Conservation (phyloP, 306 rosid genomes). For the Cucurbita argyrosperma region DNA sequence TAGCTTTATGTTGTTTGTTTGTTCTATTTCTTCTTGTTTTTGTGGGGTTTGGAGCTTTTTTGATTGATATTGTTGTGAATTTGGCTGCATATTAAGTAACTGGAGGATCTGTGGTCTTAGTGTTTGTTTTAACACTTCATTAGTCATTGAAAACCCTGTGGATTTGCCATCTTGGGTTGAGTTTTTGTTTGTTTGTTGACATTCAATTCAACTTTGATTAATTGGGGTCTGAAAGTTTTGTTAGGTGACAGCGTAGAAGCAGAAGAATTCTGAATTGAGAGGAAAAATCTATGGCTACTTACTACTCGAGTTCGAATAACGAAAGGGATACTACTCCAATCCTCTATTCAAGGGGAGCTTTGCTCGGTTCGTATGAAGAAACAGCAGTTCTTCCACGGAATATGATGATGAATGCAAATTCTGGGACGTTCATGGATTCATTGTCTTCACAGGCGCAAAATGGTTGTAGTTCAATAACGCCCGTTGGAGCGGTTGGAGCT, state of each 20-base stretch:
- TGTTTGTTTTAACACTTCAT: neutral
- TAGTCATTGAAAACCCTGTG: neutral
- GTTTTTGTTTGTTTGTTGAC: neutral
- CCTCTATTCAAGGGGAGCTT: slow-evolving; percentile 38
- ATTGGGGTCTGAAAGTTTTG: neutral
- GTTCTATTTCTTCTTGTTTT: neutral
- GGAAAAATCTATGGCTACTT: slow-evolving; percentile 38
- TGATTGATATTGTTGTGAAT: neutral
- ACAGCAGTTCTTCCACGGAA: slow-evolving; percentile 34
- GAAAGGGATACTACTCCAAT: slow-evolving; percentile 33
- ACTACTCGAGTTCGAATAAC: slow-evolving; percentile 30
- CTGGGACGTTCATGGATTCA: slow-evolving; percentile 20
- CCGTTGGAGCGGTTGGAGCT: slow-evolving; percentile 31
- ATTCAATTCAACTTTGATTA: neutral
- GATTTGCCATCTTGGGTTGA: neutral
- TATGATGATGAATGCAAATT: slow-evolving; percentile 41
- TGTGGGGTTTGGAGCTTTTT: neutral
- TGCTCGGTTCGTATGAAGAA: slow-evolving; percentile 40
- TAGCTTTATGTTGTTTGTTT: neutral
- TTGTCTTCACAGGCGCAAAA: slow-evolving; percentile 43
- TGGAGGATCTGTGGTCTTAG: neutral
- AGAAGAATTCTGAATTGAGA: slow-evolving; percentile 14
- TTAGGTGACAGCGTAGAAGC: neutral
- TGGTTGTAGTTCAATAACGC: slow-evolving; percentile 28
- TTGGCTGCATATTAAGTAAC: neutral